A percentile compares a stretch with the other conserved stretches of the same genome.
Conservation (phyloP, 257 asterid genomes). For the Penstemon newberryi region DNA sequence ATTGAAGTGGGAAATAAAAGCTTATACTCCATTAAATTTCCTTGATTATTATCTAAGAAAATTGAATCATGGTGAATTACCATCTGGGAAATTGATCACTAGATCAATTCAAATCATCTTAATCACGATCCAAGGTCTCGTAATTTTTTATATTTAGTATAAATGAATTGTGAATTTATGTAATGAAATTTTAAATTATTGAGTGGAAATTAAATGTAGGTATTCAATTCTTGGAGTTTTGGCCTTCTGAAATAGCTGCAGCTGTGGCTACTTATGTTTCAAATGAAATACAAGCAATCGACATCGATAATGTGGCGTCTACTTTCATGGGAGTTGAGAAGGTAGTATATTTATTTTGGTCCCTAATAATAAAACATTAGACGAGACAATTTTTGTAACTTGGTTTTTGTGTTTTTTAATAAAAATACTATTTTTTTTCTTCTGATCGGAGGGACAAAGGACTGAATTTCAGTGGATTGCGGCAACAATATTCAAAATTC, state of each 20-base stretch:
- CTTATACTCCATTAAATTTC: slow-evolving; percentile 68
- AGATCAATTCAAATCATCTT: slow-evolving; percentile 52
- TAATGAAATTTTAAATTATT: slow-evolving; percentile 28
- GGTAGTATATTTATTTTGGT: slow-evolving; percentile 41
- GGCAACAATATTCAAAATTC: too few species aligned
- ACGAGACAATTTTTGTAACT: neutral
- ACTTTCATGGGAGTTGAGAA: slow-evolving; percentile 49
- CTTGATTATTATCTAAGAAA: slow-evolving; percentile 54
- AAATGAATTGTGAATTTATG: neutral
- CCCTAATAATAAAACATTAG: slow-evolving; percentile 30
- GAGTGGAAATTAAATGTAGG: slow-evolving; percentile 65
- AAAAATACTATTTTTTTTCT: neutral
- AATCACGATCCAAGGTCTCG: slow-evolving; percentile 57
- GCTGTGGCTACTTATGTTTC: slow-evolving; percentile 63
- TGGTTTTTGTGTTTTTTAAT: too few species aligned
- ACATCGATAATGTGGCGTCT: slow-evolving; percentile 50
- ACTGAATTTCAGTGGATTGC: too few species aligned
- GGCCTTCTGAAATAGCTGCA: slow-evolving; percentile 78
- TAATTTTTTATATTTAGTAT: too few species aligned
- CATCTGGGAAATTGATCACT: slow-evolving; percentile 36
- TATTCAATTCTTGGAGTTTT: slow-evolving; percentile 82
- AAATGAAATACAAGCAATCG: slow-evolving; percentile 41
- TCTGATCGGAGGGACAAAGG: too few species aligned
- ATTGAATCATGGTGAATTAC: slow-evolving; percentile 31
- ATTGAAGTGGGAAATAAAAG: slow-evolving; percentile 69